phyloP scores from a whole-genome alignment of 257 asterid species.

The Solanum peruvianum region DNA sequence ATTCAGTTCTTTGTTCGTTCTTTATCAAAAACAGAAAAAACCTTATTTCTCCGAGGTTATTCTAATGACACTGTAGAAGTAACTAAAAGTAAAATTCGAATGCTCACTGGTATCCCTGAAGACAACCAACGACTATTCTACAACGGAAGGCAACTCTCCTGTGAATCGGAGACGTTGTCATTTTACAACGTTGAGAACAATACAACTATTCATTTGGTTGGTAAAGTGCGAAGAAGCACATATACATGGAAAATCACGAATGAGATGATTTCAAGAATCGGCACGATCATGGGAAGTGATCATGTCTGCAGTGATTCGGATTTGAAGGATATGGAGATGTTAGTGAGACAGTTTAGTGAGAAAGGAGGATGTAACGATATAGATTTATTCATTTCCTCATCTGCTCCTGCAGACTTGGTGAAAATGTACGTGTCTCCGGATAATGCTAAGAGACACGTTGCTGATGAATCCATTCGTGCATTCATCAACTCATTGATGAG shows the following conservation, averaged over 20 bases:
- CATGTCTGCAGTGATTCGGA: no score
- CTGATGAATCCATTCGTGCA: slow-evolving; percentile 37
- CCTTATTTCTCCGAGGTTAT: slow-evolving; percentile 20
- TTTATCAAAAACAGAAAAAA: neutral
- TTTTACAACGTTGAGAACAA: neutral
- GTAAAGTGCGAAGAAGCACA: slow-evolving; percentile 59
- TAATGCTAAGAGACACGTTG: slow-evolving; percentile 22
- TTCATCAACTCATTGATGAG: slow-evolving; percentile 32
- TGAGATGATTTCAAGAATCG: slow-evolving; percentile 29
- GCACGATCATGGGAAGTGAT: slow-evolving; percentile 16
- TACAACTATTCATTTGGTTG: slow-evolving; percentile 30
- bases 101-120: slow-evolving; percentile 40
- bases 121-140: slow-evolving; percentile 56
- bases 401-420: slow-evolving; percentile 54
- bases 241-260: slow-evolving; percentile 55
- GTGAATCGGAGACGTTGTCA: slow-evolving; percentile 12
- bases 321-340: no score
- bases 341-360: no score
- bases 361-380: no score
- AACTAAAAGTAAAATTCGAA: slow-evolving; percentile 35
- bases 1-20: neutral
- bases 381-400: slow-evolving; percentile 22
- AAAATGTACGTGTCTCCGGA: slow-evolving; percentile 48
- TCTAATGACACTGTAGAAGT: slow-evolving; percentile 33
- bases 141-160: slow-evolving; percentile 43